Conservation (phyloP, 1,284 basidiomycete species). For the Ustilago shanxiensis region DNA sequence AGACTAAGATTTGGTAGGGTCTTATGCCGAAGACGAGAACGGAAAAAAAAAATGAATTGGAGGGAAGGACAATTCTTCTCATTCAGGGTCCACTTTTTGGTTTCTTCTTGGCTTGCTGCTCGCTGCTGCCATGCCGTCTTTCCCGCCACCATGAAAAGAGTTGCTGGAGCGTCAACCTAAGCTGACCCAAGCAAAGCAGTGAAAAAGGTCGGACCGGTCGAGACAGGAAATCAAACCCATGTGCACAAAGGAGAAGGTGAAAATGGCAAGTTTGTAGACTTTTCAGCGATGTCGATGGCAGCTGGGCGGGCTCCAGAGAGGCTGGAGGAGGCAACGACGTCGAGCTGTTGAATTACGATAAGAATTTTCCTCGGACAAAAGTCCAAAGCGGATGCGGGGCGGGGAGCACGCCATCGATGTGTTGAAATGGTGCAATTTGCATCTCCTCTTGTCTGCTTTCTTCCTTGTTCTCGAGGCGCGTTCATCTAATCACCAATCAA, state of each 20-base stretch:
- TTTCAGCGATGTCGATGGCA: constrained; percentile 7
- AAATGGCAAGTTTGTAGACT: constrained; percentile 2
- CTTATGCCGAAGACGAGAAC: no score
- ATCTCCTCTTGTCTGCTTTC: constrained; percentile 27
- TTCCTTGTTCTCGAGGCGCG: background rate
- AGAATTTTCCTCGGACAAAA: constrained; percentile 1
- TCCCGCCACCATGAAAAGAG: constrained; percentile 8
- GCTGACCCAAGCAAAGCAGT: constrained; percentile 10
- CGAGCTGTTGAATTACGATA: constrained; percentile 9
- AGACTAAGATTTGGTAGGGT: no score
- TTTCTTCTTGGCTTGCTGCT: background rate
- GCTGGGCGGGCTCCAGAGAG: constrained; percentile 36
- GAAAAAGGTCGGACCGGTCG: constrained; percentile 23
- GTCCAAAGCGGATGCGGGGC: constrained; percentile 13
- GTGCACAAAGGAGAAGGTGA: background rate
- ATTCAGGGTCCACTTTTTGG: constrained; percentile 26
- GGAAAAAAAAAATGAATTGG: background rate
- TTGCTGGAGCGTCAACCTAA: constrained; percentile 39
- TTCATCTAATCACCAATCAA: constrained; percentile 32
- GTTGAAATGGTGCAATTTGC: constrained; percentile 35
- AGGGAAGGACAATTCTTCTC: constrained; percentile 13
- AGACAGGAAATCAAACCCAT: constrained; percentile 8
- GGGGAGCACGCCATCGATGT: constrained; percentile 40
- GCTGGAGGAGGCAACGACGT: constrained; percentile 8
- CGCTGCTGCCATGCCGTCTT: constrained; percentile 8